These are phyloP conservation scores for Plectosphaerella sp. DNA, from an alignment of 2,329 filamentous ascomycete genomes.

Conservation along the genomic window DNA sequence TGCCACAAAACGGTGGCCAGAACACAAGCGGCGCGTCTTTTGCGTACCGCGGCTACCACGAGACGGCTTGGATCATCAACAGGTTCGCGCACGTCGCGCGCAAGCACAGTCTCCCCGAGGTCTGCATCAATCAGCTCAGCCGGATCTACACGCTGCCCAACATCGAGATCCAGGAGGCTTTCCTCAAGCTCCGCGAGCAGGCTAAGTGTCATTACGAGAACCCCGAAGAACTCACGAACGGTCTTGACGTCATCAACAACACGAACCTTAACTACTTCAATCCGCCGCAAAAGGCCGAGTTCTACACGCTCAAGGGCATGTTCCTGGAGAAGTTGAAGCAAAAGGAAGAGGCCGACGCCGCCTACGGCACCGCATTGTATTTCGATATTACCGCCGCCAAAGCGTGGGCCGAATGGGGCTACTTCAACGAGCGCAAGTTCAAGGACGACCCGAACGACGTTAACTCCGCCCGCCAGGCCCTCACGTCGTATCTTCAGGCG, in stretches of 20 bases:
- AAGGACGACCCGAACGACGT: slow-evolving; percentile 83
- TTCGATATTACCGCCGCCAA: slow-evolving; percentile 95
- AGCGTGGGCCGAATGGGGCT: slow-evolving; percentile 98
- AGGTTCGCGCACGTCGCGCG: slow-evolving; percentile 95
- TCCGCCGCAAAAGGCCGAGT: slow-evolving; percentile 92
- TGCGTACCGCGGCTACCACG: slow-evolving; percentile 94
- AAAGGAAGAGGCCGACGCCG: slow-evolving; percentile 85
- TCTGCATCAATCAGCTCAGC: slow-evolving; percentile 94
- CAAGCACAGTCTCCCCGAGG: slow-evolving; percentile 93
- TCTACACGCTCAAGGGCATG: slow-evolving; percentile 99
- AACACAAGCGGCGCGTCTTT: slow-evolving; percentile 88
- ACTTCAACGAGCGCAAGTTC: slow-evolving; percentile 95
- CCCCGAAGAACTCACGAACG: slow-evolving; percentile 82
- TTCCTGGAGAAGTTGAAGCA: slow-evolving; percentile 92
- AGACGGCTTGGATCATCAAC: slow-evolving; percentile 99
- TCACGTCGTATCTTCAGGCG: slow-evolving; percentile 94
- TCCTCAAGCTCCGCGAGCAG: slow-evolving; percentile 96
- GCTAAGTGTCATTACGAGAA: slow-evolving; percentile 99
- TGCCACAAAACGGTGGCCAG: slow-evolving; percentile 64
- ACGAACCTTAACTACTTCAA: slow-evolving; percentile 99
- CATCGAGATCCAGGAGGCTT: slow-evolving; percentile 98
- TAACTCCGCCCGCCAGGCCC: slow-evolving; percentile 80
- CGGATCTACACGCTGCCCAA: slow-evolving; percentile 98
- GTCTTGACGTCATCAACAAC: slow-evolving; percentile 97
- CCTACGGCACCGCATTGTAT: slow-evolving; percentile 91